phyloP scores from a whole-genome alignment of 768 basidiomycete genomes.

The Tephrocybe sp. region DNA sequence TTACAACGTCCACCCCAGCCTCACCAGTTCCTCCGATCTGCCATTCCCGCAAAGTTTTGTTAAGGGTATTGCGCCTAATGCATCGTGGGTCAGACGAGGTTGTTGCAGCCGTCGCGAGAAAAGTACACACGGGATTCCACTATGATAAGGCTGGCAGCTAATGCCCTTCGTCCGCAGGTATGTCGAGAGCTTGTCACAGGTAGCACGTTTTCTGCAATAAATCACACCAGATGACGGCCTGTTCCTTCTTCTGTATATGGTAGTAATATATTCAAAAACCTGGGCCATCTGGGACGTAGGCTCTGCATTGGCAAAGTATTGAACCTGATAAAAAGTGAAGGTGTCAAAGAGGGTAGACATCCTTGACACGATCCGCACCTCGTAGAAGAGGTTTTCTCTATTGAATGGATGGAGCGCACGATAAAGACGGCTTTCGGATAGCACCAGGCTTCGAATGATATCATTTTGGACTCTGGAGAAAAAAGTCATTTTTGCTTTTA shows the following conservation, averaged over 20 bases:
- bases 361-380: constrained; percentile 38
- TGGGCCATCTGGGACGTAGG: constrained; percentile 57
- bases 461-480: constrained; percentile 65
- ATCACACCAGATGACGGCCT: constrained; percentile 68
- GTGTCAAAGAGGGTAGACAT: neutral
- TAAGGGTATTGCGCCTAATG: constrained; percentile 46
- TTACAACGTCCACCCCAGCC: constrained; percentile 61
- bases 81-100: neutral
- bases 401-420: constrained; percentile 80
- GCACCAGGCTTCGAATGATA: constrained; percentile 63
- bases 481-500: neutral
- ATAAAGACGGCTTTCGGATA: constrained; percentile 54
- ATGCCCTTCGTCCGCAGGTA: constrained; percentile 68
- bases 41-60: constrained; percentile 63
- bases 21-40: constrained; percentile 45
- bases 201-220: constrained; percentile 67
- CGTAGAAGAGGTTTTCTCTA: constrained; percentile 76
- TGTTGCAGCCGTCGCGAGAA: neutral
- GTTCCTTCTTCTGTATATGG: constrained; percentile 56
- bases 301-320: constrained; percentile 56
- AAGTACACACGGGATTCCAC: constrained; percentile 53
- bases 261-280: constrained; percentile 62
- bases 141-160: constrained; percentile 71
- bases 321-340: constrained; percentile 42
- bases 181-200: constrained; percentile 64